phyloP scores from a whole-genome alignment of 768 basidiomycete genomes.

The Hemileccinum impolitum region DNA sequence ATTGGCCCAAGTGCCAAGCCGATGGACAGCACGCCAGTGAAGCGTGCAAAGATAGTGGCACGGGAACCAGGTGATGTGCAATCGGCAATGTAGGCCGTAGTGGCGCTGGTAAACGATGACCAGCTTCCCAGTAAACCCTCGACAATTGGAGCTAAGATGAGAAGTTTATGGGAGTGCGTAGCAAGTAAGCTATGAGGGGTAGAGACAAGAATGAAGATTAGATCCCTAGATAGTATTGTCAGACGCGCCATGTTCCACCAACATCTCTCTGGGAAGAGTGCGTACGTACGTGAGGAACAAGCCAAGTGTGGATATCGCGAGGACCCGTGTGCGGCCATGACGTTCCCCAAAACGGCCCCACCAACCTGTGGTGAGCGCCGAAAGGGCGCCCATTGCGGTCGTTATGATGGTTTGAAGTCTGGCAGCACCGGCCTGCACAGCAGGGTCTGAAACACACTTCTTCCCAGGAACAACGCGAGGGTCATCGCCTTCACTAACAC shows the following conservation, averaged over 20 bases:
- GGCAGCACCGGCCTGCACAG: conserved; percentile 66
- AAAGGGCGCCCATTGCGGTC: conserved; percentile 72
- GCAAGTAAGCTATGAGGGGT: conserved; percentile 55
- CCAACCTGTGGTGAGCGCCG: conserved; percentile 79
- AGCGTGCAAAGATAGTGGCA: conserved; percentile 61
- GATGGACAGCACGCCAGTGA: conserved; percentile 72
- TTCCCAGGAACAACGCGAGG: conserved; percentile 36
- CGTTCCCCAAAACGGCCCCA: conserved; percentile 83
- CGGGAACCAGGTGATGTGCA: conserved; percentile 84
- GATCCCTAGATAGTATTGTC: conserved; percentile 50
- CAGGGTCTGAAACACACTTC: conserved; percentile 45
- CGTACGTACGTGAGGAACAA: conserved; percentile 66
- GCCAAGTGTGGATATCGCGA: conserved; percentile 64
- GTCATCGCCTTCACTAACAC: conserved; percentile 36
- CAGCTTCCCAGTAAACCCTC: conserved; percentile 84
- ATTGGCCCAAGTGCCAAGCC: conserved; percentile 80
- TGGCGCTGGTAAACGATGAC: conserved; percentile 61
- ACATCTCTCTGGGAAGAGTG: conserved; percentile 17
- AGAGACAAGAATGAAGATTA: conserved; percentile 77
- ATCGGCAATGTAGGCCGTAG: conserved; percentile 66
- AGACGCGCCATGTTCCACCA: neutral
- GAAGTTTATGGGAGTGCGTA: conserved; percentile 65
- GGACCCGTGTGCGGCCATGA: conserved; percentile 71
- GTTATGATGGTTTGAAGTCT: conserved; percentile 75
- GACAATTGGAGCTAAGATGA: conserved; percentile 72